Conservation (phyloP, 1,139 yeast genomes). For the Eremothecium coryli region DNA sequence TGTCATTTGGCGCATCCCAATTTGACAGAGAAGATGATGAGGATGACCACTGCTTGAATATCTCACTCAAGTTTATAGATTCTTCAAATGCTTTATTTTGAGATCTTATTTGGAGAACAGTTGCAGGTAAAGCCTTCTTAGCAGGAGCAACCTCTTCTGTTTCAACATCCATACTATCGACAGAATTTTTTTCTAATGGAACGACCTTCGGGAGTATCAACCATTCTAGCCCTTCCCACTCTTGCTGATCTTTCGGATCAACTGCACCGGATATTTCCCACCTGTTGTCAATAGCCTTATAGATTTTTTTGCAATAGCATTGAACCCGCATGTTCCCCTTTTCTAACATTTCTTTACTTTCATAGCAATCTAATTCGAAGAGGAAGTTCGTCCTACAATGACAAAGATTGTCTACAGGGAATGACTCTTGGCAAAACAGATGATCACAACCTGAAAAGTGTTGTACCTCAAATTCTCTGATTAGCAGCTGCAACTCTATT, state of each 20-base stretch:
- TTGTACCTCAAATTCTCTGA: slow-evolving; percentile 8
- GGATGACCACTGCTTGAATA: slow-evolving; percentile 4
- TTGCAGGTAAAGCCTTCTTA: slow-evolving; percentile 4
- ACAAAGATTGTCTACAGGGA: slow-evolving; percentile 6
- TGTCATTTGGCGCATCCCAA: slow-evolving; percentile 6
- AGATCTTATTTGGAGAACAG: slow-evolving; percentile 6
- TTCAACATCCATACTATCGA: neutral
- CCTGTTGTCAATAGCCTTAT: slow-evolving; percentile 14
- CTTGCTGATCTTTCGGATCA: slow-evolving; percentile 3
- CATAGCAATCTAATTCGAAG: slow-evolving; percentile 27
- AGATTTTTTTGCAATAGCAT: slow-evolving; percentile 22
- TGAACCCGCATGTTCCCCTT: slow-evolving; percentile 20
- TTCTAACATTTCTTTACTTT: slow-evolving; percentile 9
- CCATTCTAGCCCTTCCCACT: slow-evolving; percentile 1
- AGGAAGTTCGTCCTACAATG: slow-evolving; percentile 15
- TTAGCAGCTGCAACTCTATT: slow-evolving; percentile 5
- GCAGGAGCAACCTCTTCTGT: slow-evolving; percentile 1
- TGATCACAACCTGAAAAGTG: slow-evolving; percentile 7
- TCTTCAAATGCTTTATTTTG: slow-evolving; percentile 6
- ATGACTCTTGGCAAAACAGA: slow-evolving; percentile 9
- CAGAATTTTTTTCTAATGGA: neutral
- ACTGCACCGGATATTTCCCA: slow-evolving; percentile 15
- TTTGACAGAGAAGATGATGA: slow-evolving; percentile 5
- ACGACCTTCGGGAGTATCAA: slow-evolving; percentile 2
- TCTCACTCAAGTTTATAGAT: slow-evolving; percentile 1